These are phyloP conservation scores for Ganoderma boninense DNA, from an alignment of 1,284 basidiomycete species.

Conservation along the genomic window DNA sequence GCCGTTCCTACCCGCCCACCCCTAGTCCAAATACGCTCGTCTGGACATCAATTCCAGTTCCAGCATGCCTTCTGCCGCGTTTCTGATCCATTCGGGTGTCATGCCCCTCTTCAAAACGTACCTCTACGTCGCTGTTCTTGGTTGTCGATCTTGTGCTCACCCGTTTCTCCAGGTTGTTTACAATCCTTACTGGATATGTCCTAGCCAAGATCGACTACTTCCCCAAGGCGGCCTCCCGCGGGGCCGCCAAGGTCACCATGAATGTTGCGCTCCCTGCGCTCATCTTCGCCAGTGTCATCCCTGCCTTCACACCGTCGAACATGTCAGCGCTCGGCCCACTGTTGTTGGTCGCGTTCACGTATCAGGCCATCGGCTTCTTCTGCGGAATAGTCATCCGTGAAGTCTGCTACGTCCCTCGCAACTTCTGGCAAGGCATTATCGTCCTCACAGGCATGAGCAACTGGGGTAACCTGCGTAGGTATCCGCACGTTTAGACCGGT, in stretches of 20 bases:
- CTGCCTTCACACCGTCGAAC: slow-evolving; percentile 49
- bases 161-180: slow-evolving; percentile 39
- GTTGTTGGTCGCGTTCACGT: slow-evolving; percentile 46
- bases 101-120: slow-evolving; percentile 46
- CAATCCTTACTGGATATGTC: slow-evolving; percentile 47
- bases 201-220: slow-evolving; percentile 45
- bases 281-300: slow-evolving; percentile 51
- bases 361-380: slow-evolving; percentile 44
- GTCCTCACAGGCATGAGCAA: slow-evolving; percentile 53
- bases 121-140: slow-evolving; percentile 12
- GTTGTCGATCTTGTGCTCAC: background rate
- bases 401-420: slow-evolving; percentile 49
- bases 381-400: slow-evolving; percentile 48
- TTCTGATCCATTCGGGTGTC: slow-evolving; percentile 43
- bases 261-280: slow-evolving; percentile 49
- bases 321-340: slow-evolving; percentile 48
- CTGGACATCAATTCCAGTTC: slow-evolving; percentile 5
- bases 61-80: slow-evolving; percentile 38
- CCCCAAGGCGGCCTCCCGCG: slow-evolving; percentile 45
- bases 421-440: slow-evolving; percentile 52
- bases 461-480: slow-evolving; percentile 54
- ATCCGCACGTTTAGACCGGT: background rate
- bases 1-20: background rate
- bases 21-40: background rate
- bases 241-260: slow-evolving; percentile 50